Base-by-base conservation (phyloP, 805 yeast species). In the Diddensiella santjacobensis region DNA sequence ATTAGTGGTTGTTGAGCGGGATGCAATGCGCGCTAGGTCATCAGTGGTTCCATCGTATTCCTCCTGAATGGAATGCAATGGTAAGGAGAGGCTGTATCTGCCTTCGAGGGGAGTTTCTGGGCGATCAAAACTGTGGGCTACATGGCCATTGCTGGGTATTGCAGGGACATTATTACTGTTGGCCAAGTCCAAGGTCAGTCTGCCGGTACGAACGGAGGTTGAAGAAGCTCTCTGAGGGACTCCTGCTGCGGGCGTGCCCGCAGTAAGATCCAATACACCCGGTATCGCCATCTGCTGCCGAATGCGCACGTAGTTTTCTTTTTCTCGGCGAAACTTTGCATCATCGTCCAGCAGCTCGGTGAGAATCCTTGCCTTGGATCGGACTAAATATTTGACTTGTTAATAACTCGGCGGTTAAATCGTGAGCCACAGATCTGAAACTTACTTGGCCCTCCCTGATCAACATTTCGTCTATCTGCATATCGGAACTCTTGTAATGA, bases 401-500 rank as follows among this genome's bases (percentile, higher is more conserved):
- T 13, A n/a, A n/a, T n/a, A n/a, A n/a, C n/a, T n/a, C n/a, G n/a
- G n/a, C n/a, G n/a, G 31, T 13, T 13, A 26, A 26, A 8, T 10
- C 13, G 31, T 10, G 13, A 26, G 13, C 31, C 31, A 8, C 31
- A 26, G 13, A 26, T 13, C 8, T 8, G 29, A 37, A 40, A 45
- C 52, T 22, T 49, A 49, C 52, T 55, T 13, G 64, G 55, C 4
- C 50, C 56, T 17, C 69, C 68, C 47, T 59, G 67, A 46, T 65
- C 69, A 11, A 59, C 54, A 41, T 63, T 60, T 35, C 53, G 48
- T 3, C 48, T 37, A 64, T 91, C 96, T 24, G 75, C 74, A 62
- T 81, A 86, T 56, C 84, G 86, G 66, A 91, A 91, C 64, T 91
- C 97, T 46, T 96, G 78, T 57, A 91, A 73, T 0, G 97, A 87